phyloP scores from a whole-genome alignment of 306 rosid species.

The Cucurbita ficifolia region DNA sequence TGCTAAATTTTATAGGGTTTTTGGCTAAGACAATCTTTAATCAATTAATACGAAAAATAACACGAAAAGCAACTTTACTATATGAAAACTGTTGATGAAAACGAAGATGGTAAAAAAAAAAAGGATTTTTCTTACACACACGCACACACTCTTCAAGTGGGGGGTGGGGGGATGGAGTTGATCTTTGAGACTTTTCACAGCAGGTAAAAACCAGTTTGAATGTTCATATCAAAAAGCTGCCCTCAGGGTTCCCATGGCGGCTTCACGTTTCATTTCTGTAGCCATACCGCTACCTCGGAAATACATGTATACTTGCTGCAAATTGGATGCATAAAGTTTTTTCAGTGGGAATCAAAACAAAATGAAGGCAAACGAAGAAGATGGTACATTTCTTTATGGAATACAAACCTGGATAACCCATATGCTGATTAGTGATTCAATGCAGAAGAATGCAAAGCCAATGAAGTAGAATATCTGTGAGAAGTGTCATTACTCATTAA shows the following conservation, averaged over 20 bases:
- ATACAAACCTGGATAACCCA: slow-evolving; percentile 88
- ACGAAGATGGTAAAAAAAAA: background rate
- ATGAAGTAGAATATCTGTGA: slow-evolving; percentile 74
- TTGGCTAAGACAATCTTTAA: background rate
- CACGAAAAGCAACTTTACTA: background rate
- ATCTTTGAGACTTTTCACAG: background rate
- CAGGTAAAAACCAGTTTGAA: background rate
- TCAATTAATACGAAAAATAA: background rate
- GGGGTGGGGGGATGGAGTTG: background rate
- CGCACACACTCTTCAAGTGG: background rate
- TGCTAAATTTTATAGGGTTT: background rate
- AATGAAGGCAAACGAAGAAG: background rate
- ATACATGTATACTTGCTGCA: slow-evolving; percentile 90
- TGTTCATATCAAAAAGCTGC: slow-evolving; percentile 39
- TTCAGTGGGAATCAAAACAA: background rate
- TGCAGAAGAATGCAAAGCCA: slow-evolving; percentile 55
- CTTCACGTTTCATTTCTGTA: slow-evolving; percentile 49
- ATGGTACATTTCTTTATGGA: background rate
- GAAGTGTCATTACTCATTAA: background rate
- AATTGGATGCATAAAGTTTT: background rate
- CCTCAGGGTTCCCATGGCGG: slow-evolving; percentile 76
- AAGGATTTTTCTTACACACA: background rate
- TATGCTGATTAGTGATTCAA: slow-evolving; percentile 66
- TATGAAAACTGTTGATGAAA: background rate
- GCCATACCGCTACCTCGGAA: slow-evolving; percentile 96